Evolutionary conservation across 2,329 filamentous ascomycete species (phyloP), one percentile per base, ranked within the genome.

Genomic region (Escovopsis weberi): DNA sequence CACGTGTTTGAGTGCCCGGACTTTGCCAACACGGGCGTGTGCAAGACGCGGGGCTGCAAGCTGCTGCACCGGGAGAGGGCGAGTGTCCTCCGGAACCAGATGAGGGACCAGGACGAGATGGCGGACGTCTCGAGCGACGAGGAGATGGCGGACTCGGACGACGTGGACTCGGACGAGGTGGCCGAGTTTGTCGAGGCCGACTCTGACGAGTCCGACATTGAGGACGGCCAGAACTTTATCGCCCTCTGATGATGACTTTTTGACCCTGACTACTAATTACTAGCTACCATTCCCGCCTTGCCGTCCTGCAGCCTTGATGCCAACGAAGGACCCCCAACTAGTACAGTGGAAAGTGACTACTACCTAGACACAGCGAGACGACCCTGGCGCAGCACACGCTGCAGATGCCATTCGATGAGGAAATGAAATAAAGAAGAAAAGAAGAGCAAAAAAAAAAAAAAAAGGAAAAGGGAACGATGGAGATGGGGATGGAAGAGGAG

Each of bases 1-100:
- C 91, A 98, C 66, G 82, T 89, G 45, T 82, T 82, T 64, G 89
- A 96, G 62, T 96, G 91, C 62, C 89, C 91, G 48, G 84, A 94
- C 60, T 95, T 93, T 68, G 85, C 85, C 72, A 94, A 94, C 64
- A 85, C 76, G 47, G 89, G 89, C 54, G 69, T 71, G 48, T 98
- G 91, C 75, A 79, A 78, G 59, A 78, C 75, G 59, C 78, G 80
- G 62, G 79, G 80, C 51, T 96, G 89, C 69, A 83, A 82, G 59
- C 74, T 94, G 43, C 82, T 79, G 46, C 91, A 98, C 65, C 78
- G 89, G 59, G 85, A 91, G 65, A 80, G 85, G 63, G 87, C 87
- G 58, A 87, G 84, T 68, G 69, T 80, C 58, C 72, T 81, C 55
- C 82, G 85, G 56, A 80, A 81, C 59, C 75, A 60, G 75, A 74